Conservation (phyloP, 2,329 filamentous ascomycete species). For the Pestalotiopsis sp. region DNA sequence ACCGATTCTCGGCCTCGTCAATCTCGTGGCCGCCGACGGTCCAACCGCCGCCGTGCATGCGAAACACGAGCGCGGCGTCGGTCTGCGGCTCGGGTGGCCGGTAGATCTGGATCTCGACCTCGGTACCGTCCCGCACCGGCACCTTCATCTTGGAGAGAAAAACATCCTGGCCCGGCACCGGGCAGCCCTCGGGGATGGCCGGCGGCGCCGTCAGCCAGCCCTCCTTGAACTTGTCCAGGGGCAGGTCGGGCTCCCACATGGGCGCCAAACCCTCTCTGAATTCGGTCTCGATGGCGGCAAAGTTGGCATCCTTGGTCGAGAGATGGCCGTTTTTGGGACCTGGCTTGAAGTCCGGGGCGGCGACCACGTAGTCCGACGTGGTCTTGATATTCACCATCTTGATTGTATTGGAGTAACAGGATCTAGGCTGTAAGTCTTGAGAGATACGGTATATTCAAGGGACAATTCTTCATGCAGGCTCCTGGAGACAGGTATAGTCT, state of each 20-base stretch:
- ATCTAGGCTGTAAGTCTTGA: not conserved
- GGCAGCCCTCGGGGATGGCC: conserved; percentile 29
- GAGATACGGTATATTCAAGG: too few relatives aligned
- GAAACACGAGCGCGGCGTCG: conserved; percentile 31
- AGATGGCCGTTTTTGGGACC: conserved; percentile 38
- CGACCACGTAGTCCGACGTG: conserved; percentile 28
- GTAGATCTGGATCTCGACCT: conserved; percentile 39
- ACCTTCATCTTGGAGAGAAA: conserved; percentile 30
- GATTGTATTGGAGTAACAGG: not conserved
- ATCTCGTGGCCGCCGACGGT: conserved; percentile 35
- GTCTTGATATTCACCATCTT: conserved; percentile 22
- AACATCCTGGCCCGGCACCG: conserved; percentile 37
- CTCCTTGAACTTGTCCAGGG: conserved; percentile 15
- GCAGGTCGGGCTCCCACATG: conserved; percentile 31
- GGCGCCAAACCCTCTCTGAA: conserved; percentile 27
- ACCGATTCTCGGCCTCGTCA: conserved; percentile 38
- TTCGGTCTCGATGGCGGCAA: conserved; percentile 28
- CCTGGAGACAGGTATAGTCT: conserved; percentile 7
- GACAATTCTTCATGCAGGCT: not conserved
- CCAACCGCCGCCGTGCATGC: conserved; percentile 41
- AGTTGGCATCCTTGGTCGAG: conserved; percentile 34
- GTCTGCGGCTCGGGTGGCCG: conserved; percentile 26
- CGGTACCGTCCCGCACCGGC: conserved; percentile 34
- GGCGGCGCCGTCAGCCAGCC: conserved; percentile 28
- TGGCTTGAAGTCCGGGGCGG: conserved; percentile 35